These are phyloP conservation scores for Tylopilus sp. DNA, from an alignment of 768 basidiomycete species.

Conservation along the genomic window DNA sequence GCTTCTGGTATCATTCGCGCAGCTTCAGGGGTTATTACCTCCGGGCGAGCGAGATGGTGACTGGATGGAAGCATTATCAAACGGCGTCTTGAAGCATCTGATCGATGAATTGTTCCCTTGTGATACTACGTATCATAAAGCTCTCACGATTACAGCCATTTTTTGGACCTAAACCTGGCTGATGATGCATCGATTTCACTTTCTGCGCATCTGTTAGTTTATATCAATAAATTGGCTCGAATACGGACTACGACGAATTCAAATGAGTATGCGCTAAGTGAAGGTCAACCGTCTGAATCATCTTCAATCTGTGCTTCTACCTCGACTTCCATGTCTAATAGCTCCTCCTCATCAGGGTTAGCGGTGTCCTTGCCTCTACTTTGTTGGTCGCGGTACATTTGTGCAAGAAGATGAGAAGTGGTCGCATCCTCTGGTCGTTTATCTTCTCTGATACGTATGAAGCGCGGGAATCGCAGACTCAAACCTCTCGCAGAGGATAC, in stretches of 20 bases:
- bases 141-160: conserved; percentile 18
- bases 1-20: conserved; percentile 38
- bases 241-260: no score
- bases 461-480: conserved; percentile 85
- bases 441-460: conserved; percentile 71
- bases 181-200: background rate
- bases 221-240: background rate
- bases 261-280: background rate
- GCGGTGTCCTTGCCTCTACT: conserved; percentile 30
- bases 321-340: conserved; percentile 50
- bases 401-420: conserved; percentile 63
- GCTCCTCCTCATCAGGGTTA: conserved; percentile 56
- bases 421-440: conserved; percentile 72
- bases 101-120: conserved; percentile 27
- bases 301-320: conserved; percentile 28
- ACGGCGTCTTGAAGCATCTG: conserved; percentile 23
- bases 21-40: conserved; percentile 30
- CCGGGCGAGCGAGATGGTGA: conserved; percentile 30
- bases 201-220: background rate
- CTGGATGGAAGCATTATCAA: conserved; percentile 31
- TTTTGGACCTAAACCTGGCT: conserved; percentile 20
- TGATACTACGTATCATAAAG: conserved; percentile 24
- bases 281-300: conserved; percentile 24
- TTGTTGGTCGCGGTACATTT: conserved; percentile 66
- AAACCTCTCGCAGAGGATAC: conserved; percentile 61